Evolutionary conservation across 1,139 yeast genomes (phyloP).

Genomic region (Diutina neorugosa): DNA sequence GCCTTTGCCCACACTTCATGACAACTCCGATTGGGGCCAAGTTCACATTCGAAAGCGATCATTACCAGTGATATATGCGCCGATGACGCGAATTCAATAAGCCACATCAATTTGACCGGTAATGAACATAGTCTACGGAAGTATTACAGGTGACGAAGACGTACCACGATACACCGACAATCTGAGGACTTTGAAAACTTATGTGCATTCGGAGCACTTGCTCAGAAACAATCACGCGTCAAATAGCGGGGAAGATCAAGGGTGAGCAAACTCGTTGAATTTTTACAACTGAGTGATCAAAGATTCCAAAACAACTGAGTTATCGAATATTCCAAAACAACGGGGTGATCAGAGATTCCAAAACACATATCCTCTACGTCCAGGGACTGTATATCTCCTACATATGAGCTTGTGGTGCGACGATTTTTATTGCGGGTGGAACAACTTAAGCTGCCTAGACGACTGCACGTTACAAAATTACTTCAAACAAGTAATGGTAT

Average conservation of each 20-base stretch:
- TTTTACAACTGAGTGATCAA: not conserved
- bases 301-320: not conserved
- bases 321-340: no score
- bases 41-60: not conserved
- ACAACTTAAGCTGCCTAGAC: not conserved
- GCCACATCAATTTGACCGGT: not conserved
- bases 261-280: not conserved
- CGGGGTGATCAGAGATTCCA: not conserved
- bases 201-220: not conserved
- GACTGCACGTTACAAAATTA: not conserved
- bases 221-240: not conserved
- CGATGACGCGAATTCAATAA: not conserved
- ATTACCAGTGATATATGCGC: not conserved
- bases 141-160: not conserved
- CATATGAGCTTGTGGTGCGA: slow-evolving; percentile 2
- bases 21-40: not conserved
- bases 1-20: not conserved
- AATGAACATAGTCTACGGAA: no score
- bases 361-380: not conserved
- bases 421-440: slow-evolving; percentile 3
- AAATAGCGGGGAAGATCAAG: not conserved
- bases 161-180: not conserved
- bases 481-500: not conserved
- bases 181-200: not conserved
- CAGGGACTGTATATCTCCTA: not conserved